These are phyloP conservation scores for Brasilioporus rufonigricans DNA, from an alignment of 768 basidiomycete species.

Conservation along the genomic window DNA sequence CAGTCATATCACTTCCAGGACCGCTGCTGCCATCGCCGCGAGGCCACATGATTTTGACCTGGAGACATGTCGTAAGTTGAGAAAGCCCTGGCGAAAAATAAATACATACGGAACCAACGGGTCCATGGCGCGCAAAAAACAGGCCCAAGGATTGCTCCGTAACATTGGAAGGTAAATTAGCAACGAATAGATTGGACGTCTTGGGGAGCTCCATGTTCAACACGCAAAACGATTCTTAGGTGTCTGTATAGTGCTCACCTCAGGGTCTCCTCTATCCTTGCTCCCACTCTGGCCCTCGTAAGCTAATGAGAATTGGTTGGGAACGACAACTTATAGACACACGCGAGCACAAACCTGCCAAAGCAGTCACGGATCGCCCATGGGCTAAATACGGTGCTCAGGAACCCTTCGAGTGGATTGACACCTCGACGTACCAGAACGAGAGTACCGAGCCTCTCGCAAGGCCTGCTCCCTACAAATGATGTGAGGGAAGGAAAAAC, in stretches of 20 bases:
- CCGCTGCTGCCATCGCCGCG: conserved; percentile 68
- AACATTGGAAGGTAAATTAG: conserved; percentile 84
- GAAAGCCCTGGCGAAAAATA: background rate
- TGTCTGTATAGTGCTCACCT: conserved; percentile 44
- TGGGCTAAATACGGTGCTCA: conserved; percentile 38
- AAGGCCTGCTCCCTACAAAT: conserved; percentile 83
- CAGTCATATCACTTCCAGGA: conserved; percentile 75
- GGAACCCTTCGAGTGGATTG: background rate
- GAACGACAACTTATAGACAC: background rate
- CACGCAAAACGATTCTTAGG: background rate
- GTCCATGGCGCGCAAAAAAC: conserved; percentile 89
- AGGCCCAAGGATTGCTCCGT: conserved; percentile 83
- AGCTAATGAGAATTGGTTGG: conserved; percentile 39
- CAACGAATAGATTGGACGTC: conserved; percentile 96
- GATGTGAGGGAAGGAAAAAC: background rate
- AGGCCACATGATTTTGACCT: conserved; percentile 99
- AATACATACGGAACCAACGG: conserved; percentile 80
- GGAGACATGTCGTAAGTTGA: background rate
- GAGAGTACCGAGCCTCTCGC: conserved; percentile 80
- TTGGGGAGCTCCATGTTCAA: conserved; percentile 29
- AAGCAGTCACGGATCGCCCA: conserved; percentile 81
- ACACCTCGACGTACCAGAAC: conserved; percentile 48
- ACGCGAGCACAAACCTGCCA: conserved; percentile 63
- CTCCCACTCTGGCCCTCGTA: conserved; percentile 91
- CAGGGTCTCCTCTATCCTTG: conserved; percentile 84